Evolutionary conservation across 805 yeast species (phyloP).

Genomic region (Saccharomycopsis sp.): DNA sequence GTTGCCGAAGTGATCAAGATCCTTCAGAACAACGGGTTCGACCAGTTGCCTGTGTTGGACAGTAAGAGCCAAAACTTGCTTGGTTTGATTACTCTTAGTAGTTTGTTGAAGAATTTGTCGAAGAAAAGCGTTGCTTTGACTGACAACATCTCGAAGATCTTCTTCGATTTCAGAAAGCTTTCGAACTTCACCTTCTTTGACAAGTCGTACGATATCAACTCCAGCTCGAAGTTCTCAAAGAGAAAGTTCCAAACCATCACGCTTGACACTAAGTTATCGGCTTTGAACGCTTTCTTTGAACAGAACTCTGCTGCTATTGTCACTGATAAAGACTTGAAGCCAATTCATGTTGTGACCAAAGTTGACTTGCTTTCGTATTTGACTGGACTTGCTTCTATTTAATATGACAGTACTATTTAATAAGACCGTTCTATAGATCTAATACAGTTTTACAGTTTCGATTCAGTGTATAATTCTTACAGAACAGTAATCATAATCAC

Average conservation of each 20-base stretch:
- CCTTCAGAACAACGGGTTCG: slow-evolving; percentile 71
- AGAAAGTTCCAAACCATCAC: slow-evolving; percentile 64
- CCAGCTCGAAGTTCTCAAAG: slow-evolving; percentile 41
- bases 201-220: slow-evolving; percentile 55
- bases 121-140: slow-evolving; percentile 50
- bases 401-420: not conserved
- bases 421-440: too few relatives aligned
- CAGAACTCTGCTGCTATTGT: slow-evolving; percentile 79
- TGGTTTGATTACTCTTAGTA: slow-evolving; percentile 73
- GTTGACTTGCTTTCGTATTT: slow-evolving; percentile 64
- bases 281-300: slow-evolving; percentile 74
- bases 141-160: slow-evolving; percentile 50
- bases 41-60: slow-evolving; percentile 74
- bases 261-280: slow-evolving; percentile 55
- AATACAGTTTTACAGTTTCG: too few relatives aligned
- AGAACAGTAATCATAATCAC: too few relatives aligned
- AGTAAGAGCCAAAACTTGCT: slow-evolving; percentile 49
- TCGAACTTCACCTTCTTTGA: slow-evolving; percentile 43
- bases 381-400: slow-evolving; percentile 1
- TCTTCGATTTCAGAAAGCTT: slow-evolving; percentile 69
- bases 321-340: slow-evolving; percentile 62
- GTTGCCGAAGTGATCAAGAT: slow-evolving; percentile 61
- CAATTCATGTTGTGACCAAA: slow-evolving; percentile 81
- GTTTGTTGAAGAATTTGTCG: slow-evolving; percentile 60
- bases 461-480: too few relatives aligned